These are phyloP conservation scores for Exutisphaerella laricina DNA, from an alignment of 2,329 filamentous ascomycete species.

Conservation along the genomic window DNA sequence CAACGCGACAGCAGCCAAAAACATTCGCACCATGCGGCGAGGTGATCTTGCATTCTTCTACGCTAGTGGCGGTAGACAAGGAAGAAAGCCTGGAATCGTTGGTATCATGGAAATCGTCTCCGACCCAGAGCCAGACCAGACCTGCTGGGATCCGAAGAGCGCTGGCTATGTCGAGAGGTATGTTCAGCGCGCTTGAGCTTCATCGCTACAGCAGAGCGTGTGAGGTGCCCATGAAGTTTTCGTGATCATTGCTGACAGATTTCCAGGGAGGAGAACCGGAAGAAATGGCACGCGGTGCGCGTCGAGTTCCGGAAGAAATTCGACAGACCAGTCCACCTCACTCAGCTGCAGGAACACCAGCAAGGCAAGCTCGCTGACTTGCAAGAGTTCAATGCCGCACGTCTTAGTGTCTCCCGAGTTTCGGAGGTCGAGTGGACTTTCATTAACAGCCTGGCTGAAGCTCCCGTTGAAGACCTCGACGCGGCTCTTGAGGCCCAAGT, in stretches of 20 bases:
- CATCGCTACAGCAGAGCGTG: no score
- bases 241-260: no score
- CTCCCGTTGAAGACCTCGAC: conserved; percentile 15
- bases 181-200: no score
- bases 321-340: conserved; percentile 59
- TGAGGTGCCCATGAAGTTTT: no score
- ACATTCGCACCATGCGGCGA: conserved; percentile 83
- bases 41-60: conserved; percentile 96
- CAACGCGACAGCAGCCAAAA: conserved; percentile 65
- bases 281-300: conserved; percentile 84
- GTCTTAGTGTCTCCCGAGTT: conserved; percentile 74
- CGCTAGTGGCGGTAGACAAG: conserved; percentile 77
- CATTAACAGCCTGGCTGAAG: conserved; percentile 39
- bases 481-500: background rate
- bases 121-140: conserved; percentile 73
- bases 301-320: conserved; percentile 86
- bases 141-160: conserved; percentile 63
- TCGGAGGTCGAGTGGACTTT: conserved; percentile 59
- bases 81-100: conserved; percentile 67
- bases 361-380: conserved; percentile 53
- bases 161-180: conserved; percentile 84
- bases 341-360: conserved; percentile 62
- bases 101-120: conserved; percentile 64
- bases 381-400: conserved; percentile 76
- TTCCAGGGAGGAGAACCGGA: conserved; percentile 62